Conservation (phyloP, 345 rosid species). For the Sisymbrium irio region DNA sequence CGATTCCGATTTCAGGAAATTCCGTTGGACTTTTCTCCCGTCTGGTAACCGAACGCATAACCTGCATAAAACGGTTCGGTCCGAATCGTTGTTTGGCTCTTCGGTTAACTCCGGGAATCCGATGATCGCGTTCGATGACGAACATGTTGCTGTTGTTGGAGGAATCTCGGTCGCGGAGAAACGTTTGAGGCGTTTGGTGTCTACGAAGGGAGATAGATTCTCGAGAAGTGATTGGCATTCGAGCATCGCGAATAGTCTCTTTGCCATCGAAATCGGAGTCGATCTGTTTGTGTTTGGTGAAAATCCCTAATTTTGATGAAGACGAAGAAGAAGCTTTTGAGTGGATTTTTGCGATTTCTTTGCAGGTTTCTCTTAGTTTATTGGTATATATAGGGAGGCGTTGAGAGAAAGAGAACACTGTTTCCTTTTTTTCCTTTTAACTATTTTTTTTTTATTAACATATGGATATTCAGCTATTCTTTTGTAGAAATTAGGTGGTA, state of each 20-base stretch:
- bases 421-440: neutral
- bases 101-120: constrained; percentile 67
- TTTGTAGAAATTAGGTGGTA: too few relatives aligned
- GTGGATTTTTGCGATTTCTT: too few relatives aligned
- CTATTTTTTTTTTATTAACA: too few relatives aligned
- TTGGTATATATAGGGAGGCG: neutral
- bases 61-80: constrained; percentile 65
- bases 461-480: too few relatives aligned
- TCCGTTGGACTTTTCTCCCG: constrained; percentile 75
- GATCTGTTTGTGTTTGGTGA: neutral
- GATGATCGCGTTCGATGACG: constrained; percentile 32
- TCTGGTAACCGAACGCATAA: constrained; percentile 86
- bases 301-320: neutral
- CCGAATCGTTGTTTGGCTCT: constrained; percentile 68
- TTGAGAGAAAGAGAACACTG: neutral
- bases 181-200: constrained; percentile 25
- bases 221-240: constrained; percentile 12
- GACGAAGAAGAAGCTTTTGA: neutral
- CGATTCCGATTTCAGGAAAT: constrained; percentile 60
- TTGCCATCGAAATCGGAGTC: neutral
- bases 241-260: neutral
- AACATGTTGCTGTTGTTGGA: neutral
- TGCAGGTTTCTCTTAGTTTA: too few relatives aligned
- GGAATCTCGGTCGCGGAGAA: neutral
- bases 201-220: constrained; percentile 13